Percentiles rank a stretch among this genome's conserved stretches.
Evolutionary conservation across 139 green algal genomes (phyloP).

Genomic region (Picochlorum costavermella): DNA sequence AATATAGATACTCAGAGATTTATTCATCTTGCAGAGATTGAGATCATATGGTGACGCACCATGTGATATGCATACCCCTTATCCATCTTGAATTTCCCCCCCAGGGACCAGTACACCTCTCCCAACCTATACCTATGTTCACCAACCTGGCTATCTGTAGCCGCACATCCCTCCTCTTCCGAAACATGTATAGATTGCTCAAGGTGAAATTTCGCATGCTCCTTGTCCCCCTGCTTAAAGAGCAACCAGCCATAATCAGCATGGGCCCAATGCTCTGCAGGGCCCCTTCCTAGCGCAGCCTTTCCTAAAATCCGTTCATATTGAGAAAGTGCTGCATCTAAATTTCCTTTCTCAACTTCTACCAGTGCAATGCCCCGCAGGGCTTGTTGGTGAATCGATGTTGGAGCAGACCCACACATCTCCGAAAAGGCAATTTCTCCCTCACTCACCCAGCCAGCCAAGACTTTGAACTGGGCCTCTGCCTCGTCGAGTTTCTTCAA

Average conservation of each 20-base stretch:
- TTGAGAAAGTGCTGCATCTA: slow-evolving; percentile 31
- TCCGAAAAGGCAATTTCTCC: slow-evolving; percentile 56
- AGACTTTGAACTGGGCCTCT: slow-evolving; percentile 36
- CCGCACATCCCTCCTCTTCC: slow-evolving; percentile 8
- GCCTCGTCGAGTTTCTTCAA: slow-evolving; percentile 43
- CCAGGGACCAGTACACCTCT: slow-evolving; percentile 45
- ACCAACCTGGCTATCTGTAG: slow-evolving; percentile 42
- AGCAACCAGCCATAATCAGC: slow-evolving; percentile 67
- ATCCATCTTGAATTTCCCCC: slow-evolving; percentile 25
- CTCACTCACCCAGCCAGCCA: slow-evolving; percentile 56
- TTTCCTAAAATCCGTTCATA: slow-evolving; percentile 71
- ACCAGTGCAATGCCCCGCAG: slow-evolving; percentile 46
- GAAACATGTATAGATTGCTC: slow-evolving; percentile 30
- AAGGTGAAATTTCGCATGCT: slow-evolving; percentile 38
- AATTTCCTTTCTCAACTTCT: slow-evolving; percentile 45
- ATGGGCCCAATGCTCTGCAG: slow-evolving; percentile 62
- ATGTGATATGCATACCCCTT: slow-evolving; percentile 31
- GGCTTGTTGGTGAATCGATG: slow-evolving; percentile 62
- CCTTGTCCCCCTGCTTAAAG: slow-evolving; percentile 42
- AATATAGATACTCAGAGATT: neutral
- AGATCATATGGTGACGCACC: neutral
- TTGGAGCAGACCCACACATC: slow-evolving; percentile 49
- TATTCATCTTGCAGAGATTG: neutral
- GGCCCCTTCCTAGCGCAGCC: slow-evolving; percentile 40
- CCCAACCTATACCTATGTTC: slow-evolving; percentile 47